Conservation (phyloP, 1,284 basidiomycete species). For the Papiliotrema terrestris region DNA sequence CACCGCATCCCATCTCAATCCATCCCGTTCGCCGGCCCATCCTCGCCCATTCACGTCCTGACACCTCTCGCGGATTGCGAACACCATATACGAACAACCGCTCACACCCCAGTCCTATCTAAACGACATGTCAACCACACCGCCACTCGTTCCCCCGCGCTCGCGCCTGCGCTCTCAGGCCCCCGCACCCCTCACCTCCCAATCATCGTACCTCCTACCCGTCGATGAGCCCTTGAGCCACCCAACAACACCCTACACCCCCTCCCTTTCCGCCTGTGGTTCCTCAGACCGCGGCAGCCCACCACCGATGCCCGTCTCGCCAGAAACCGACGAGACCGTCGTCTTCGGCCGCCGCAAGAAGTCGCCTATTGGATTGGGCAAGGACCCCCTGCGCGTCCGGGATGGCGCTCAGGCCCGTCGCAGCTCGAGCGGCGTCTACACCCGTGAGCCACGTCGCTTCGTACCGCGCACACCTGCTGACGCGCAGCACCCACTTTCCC, state of each 20-base stretch:
- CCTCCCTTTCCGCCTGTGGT: not conserved
- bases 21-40: too few relatives aligned
- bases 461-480: not conserved
- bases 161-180: not conserved
- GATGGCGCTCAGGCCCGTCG: not conserved
- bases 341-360: constrained; percentile 2
- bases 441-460: not conserved
- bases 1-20: too few relatives aligned
- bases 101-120: not conserved
- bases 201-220: not conserved
- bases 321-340: not conserved
- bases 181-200: not conserved
- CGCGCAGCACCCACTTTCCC: constrained; percentile 4
- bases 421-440: constrained; percentile 5
- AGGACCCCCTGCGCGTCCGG: constrained; percentile 1
- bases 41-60: too few relatives aligned
- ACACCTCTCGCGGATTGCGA: too few relatives aligned
- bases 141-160: not conserved
- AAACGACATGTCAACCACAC: not conserved
- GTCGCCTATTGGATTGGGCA: not conserved
- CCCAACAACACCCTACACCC: not conserved
- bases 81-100: too few relatives aligned
- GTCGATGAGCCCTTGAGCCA: not conserved
- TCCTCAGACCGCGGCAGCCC: constrained; percentile 2
- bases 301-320: not conserved